Percentiles rank a stretch among this genome's conserved stretches.
phyloP scores from a whole-genome alignment of 306 rosid genomes.

The Vigna trinervia region DNA sequence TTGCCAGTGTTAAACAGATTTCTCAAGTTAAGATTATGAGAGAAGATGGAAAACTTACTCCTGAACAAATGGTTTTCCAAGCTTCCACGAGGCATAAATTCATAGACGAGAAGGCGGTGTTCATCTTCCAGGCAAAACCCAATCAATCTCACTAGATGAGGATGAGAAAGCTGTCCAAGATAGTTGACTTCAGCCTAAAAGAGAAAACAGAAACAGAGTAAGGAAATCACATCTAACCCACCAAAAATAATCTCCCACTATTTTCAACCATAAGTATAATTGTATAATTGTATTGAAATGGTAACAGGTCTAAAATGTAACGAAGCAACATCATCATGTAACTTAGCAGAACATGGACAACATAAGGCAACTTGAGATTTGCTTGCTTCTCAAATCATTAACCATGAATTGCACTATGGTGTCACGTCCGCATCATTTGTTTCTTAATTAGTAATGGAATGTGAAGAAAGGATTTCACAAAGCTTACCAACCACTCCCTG shows the following conservation, averaged over 20 bases:
- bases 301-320: neutral
- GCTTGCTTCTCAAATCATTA: slow-evolving; percentile 1
- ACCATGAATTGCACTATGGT: neutral
- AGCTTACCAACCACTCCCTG: slow-evolving; percentile 80
- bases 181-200: slow-evolving; percentile 71
- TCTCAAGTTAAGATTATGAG: neutral
- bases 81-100: slow-evolving; percentile 77
- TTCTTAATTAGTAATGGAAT: slow-evolving; percentile 10
- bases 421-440: neutral
- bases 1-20: slow-evolving; percentile 21
- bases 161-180: slow-evolving; percentile 70
- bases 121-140: slow-evolving; percentile 73
- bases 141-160: slow-evolving; percentile 68
- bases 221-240: slow-evolving; percentile 2
- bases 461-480: neutral
- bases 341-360: neutral
- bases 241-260: neutral
- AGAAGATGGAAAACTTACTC: slow-evolving; percentile 51
- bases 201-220: slow-evolving; percentile 36
- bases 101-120: slow-evolving; percentile 66
- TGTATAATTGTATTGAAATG: neutral
- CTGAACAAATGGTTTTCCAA: slow-evolving; percentile 78
- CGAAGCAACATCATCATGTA: neutral
- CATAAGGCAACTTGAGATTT: neutral
- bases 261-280: slow-evolving; percentile 5